phyloP scores from a whole-genome alignment of 177 flowering plant species.

The Telopea speciosissima region DNA sequence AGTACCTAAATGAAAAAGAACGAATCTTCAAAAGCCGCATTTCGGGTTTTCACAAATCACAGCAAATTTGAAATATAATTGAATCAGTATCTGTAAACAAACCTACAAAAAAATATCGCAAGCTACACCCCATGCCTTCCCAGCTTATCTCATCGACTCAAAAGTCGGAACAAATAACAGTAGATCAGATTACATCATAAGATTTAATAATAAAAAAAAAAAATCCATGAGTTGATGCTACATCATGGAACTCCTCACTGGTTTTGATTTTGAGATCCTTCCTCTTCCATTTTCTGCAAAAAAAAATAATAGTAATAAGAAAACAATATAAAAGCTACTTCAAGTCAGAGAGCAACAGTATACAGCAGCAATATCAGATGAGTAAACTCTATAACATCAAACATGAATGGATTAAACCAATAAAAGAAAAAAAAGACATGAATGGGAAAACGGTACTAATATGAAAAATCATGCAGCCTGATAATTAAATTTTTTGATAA shows the following conservation, averaged over 20 bases:
- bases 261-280: constrained; percentile 9
- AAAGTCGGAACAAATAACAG: not conserved
- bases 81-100: not conserved
- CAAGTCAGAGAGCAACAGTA: no score
- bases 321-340: no score
- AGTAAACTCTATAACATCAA: not conserved
- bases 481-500: no score
- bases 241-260: constrained; percentile 3
- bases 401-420: no score
- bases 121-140: no score
- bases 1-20: not conserved
- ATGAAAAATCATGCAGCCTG: no score
- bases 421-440: not conserved
- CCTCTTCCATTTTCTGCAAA: constrained; percentile 11
- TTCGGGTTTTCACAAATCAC: not conserved
- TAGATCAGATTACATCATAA: constrained; percentile 2
- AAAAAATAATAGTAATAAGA: no score
- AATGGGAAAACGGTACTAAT: not conserved
- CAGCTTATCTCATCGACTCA: no score
- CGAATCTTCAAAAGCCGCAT: not conserved
- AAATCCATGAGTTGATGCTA: not conserved
- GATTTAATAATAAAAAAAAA: not conserved
- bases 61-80: no score
- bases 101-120: no score
- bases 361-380: not conserved